Conservation (phyloP, 2,329 filamentous ascomycete genomes). For the Lachnellula cervina region DNA sequence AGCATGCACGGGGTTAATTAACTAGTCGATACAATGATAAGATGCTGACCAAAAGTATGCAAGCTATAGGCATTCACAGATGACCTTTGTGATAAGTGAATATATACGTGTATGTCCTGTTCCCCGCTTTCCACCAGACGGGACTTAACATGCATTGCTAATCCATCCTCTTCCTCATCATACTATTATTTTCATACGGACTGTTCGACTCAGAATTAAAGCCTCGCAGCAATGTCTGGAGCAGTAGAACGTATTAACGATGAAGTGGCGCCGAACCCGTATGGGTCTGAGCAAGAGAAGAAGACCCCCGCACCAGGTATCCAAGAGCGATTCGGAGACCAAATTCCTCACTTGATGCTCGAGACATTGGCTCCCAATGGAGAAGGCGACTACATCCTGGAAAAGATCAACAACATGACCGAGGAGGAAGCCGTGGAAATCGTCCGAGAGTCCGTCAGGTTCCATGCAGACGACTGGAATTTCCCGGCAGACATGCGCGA, state of each 20-base stretch:
- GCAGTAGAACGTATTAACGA: conserved; percentile 10
- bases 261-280: background rate
- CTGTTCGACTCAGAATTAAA: background rate
- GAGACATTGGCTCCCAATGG: conserved; percentile 40
- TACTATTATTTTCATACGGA: background rate
- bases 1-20: background rate
- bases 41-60: background rate
- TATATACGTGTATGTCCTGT: too few species aligned
- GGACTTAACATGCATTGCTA: background rate
- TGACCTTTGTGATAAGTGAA: too few species aligned
- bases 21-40: background rate
- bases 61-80: background rate
- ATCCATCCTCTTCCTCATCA: background rate
- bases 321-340: conserved; percentile 28
- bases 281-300: conserved; percentile 29
- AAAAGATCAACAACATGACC: conserved; percentile 39
- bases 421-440: conserved; percentile 40
- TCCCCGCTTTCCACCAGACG: too few species aligned
- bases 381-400: conserved; percentile 39
- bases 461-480: conserved; percentile 42
- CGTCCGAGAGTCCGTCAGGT: conserved; percentile 34
- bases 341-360: conserved; percentile 37
- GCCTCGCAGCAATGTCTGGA: conserved; percentile 9
- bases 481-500: conserved; percentile 40
- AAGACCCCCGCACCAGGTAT: conserved; percentile 6